A percentile compares a stretch with the other conserved stretches of the same genome.
phyloP scores from a whole-genome alignment of 2,329 filamentous ascomycete species.

The Xylaria sp. region DNA sequence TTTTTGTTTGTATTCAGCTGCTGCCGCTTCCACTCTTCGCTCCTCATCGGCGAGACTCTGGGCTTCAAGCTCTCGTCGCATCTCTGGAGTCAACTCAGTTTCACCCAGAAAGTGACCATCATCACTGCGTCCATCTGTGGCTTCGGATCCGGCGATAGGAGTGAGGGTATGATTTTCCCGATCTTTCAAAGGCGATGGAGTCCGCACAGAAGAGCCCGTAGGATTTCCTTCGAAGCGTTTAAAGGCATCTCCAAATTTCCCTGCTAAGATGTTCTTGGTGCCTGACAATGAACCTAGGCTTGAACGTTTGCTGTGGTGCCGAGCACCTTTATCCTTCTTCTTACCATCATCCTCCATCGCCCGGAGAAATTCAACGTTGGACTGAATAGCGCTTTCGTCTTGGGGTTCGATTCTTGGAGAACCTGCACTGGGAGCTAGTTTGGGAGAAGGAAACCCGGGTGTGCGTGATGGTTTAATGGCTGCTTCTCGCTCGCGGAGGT shows the following conservation, averaged over 20 bases:
- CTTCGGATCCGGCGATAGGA: conserved; percentile 81
- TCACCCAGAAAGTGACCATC: conserved; percentile 73
- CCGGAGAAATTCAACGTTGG: conserved; percentile 85
- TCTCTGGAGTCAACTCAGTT: conserved; percentile 81
- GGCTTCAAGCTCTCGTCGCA: conserved; percentile 89
- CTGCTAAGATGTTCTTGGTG: conserved; percentile 84
- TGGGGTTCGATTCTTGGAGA: conserved; percentile 59
- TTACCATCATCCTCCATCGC: conserved; percentile 76
- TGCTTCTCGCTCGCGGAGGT: conserved; percentile 80
- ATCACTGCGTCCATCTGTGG: conserved; percentile 74
- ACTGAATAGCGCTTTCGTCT: conserved; percentile 76
- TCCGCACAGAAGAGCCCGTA: conserved; percentile 51
- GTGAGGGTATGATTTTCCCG: conserved; percentile 66
- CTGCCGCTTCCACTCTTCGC: conserved; percentile 85
- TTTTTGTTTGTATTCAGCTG: conserved; percentile 85
- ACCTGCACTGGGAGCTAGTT: conserved; percentile 52
- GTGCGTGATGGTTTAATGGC: conserved; percentile 56
- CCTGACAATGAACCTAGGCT: conserved; percentile 78
- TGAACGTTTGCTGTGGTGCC: conserved; percentile 73
- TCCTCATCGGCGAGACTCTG: conserved; percentile 86
- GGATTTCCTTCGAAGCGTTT: conserved; percentile 81
- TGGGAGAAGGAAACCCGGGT: conserved; percentile 52
- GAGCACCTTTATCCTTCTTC: conserved; percentile 64
- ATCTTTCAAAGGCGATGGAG: conserved; percentile 63
- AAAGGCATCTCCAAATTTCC: conserved; percentile 93